A percentile compares a stretch with the other conserved stretches of the same genome.
These are phyloP conservation scores for Yarrowia sp. DNA, from an alignment of 805 yeast genomes.

Conservation along the genomic window DNA sequence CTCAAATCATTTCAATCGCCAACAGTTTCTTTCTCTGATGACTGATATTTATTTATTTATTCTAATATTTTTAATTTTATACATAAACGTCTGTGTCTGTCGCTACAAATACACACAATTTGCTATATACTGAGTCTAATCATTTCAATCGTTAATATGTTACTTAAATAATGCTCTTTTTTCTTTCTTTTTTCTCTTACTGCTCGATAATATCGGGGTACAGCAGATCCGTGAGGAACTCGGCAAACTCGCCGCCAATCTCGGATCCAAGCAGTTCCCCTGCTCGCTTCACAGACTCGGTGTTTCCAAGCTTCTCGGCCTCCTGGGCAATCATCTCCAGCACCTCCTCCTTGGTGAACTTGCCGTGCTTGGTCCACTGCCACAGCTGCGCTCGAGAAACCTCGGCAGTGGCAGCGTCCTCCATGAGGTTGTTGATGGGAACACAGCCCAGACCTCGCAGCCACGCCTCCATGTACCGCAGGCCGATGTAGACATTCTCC, in stretches of 20 bases:
- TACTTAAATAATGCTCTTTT: not conserved
- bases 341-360: slow-evolving; percentile 45
- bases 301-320: slow-evolving; percentile 10
- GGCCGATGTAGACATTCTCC: slow-evolving; percentile 57
- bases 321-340: slow-evolving; percentile 1
- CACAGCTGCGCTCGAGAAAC: slow-evolving; percentile 66
- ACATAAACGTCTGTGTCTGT: too few relatives aligned
- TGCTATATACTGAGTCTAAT: too few relatives aligned
- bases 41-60: too few relatives aligned
- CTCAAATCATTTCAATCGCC: too few relatives aligned
- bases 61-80: too few relatives aligned
- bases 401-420: slow-evolving; percentile 74
- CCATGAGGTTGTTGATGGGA: slow-evolving; percentile 70
- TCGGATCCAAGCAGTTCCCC: not conserved
- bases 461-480: slow-evolving; percentile 71
- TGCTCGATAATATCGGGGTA: slow-evolving; percentile 3
- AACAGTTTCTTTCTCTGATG: too few relatives aligned
- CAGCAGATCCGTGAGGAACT: slow-evolving; percentile 19
- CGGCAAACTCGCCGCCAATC: slow-evolving; percentile 23
- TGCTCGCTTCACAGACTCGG: not conserved
- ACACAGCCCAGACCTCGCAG: slow-evolving; percentile 66
- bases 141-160: too few relatives aligned
- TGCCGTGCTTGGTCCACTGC: slow-evolving; percentile 68
- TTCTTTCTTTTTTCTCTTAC: not conserved
- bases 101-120: too few relatives aligned